These are phyloP conservation scores for Aureobasidium sp. DNA, from an alignment of 2,329 filamentous ascomycete genomes.

Conservation along the genomic window DNA sequence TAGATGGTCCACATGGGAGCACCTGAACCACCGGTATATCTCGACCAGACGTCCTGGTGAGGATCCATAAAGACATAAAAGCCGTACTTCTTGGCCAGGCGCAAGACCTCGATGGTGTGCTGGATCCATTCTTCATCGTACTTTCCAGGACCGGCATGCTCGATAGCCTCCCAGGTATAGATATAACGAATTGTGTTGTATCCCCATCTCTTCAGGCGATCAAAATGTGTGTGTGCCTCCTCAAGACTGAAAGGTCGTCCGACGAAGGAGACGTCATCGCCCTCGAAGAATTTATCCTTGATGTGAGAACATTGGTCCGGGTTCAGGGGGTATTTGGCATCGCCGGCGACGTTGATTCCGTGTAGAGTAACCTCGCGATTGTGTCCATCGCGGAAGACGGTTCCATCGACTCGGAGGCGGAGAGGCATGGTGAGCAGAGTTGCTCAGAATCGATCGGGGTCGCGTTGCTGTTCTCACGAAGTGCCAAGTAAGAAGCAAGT, in stretches of 20 bases:
- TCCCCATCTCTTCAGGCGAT: slow-evolving; percentile 75
- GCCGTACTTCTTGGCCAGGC: slow-evolving; percentile 78
- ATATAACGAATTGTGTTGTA: slow-evolving; percentile 96
- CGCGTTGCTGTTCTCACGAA: neutral
- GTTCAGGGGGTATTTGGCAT: slow-evolving; percentile 77
- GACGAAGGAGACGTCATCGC: slow-evolving; percentile 84
- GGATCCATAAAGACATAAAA: slow-evolving; percentile 99
- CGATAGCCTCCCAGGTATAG: slow-evolving; percentile 99
- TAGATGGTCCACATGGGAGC: slow-evolving; percentile 98
- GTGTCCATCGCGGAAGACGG: slow-evolving; percentile 70
- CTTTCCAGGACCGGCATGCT: slow-evolving; percentile 77
- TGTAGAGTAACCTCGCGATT: slow-evolving; percentile 81
- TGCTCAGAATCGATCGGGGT: neutral
- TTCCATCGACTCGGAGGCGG: slow-evolving; percentile 75
- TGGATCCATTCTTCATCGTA: slow-evolving; percentile 94
- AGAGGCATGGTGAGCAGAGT: slow-evolving; percentile 56
- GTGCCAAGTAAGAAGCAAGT: neutral
- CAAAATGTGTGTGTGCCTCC: slow-evolving; percentile 80
- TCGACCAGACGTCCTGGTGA: slow-evolving; percentile 97
- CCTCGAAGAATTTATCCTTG: slow-evolving; percentile 76
- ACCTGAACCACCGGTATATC: slow-evolving; percentile 87
- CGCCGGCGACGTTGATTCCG: slow-evolving; percentile 88
- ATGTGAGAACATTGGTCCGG: slow-evolving; percentile 78
- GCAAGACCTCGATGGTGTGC: slow-evolving; percentile 78
- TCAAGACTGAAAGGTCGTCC: slow-evolving; percentile 73